Evolutionary conservation across 257 asterid species (phyloP), one percentile per base, ranked within the genome.

Genomic region (Fraxinus excelsior): DNA sequence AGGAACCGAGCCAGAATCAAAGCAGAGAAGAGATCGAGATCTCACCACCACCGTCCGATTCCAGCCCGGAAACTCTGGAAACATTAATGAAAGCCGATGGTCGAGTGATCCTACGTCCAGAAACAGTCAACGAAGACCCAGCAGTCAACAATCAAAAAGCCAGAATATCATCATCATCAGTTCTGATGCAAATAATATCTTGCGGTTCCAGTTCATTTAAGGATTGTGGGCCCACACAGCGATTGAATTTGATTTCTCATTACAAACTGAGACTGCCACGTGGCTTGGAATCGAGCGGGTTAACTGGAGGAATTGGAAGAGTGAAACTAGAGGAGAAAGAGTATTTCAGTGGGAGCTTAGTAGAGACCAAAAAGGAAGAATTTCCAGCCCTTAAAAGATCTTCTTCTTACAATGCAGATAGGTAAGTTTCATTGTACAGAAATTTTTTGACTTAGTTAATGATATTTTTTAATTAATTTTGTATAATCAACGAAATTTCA

Each of bases 21-120:
- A 53, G 46, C n/a, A 73, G 86, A 51, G 88, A 81, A 13, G 89
- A 83, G 76, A 84, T 82, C 74, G 87, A 81, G 87, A 87, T 78
- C 66, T 87, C 97, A 23, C 96, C 97, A 16, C 71, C 87, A 26
- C 91, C 92, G 85, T 90, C 96, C 6, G 96, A 92, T 65, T 94
- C 98, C 7, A 92, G 98, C 74, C 96, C 97, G 1, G 97, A 91
- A 70, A 92, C 97, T 0, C 91, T 94, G 2, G 96, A 89, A 32
- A 85, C 90, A 9, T 66, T 94, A 65, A 83, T 92, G 89, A 90
- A 92, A 44, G 88, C 94, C 4, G 97, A 91, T 68, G 87, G 90
- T 0, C 84, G 87, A 73, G 25, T 81, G 56, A 73, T 82, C 10
- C 32, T 77, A 56, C 86, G 71, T 0, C 32, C 86, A 25, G 92